phyloP scores from a whole-genome alignment of 768 basidiomycete genomes.

The Xerocomellus chrysenteron region DNA sequence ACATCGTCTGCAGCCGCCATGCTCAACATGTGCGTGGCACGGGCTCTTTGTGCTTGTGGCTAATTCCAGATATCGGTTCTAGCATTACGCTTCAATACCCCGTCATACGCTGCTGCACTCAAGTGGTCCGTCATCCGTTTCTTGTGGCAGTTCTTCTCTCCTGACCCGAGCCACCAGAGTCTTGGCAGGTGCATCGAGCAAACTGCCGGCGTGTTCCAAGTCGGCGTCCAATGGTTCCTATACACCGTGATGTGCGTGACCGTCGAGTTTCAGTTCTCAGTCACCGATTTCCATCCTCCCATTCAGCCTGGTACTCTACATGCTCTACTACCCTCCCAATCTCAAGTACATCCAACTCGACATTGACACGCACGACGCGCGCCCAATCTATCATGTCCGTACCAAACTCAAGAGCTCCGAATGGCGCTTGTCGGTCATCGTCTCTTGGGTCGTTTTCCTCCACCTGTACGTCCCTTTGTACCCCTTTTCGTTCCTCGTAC shows the following conservation, averaged over 20 bases:
- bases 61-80: not conserved
- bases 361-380: slow-evolving; percentile 42
- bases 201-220: slow-evolving; percentile 79
- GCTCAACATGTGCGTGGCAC: slow-evolving; percentile 68
- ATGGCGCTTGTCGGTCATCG: slow-evolving; percentile 76
- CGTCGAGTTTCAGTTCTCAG: not conserved
- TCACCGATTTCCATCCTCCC: not conserved
- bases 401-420: slow-evolving; percentile 55
- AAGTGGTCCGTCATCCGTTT: slow-evolving; percentile 53
- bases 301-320: slow-evolving; percentile 79
- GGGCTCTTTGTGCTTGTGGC: not conserved
- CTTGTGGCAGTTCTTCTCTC: not conserved
- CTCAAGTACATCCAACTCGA: slow-evolving; percentile 64
- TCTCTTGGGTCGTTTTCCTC: slow-evolving; percentile 66
- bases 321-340: slow-evolving; percentile 86
- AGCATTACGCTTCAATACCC: slow-evolving; percentile 86
- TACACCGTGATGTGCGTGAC: slow-evolving; percentile 80
- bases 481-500: not conserved
- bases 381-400: slow-evolving; percentile 43
- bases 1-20: slow-evolving; percentile 80
- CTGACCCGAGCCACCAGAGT: slow-evolving; percentile 43
- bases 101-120: slow-evolving; percentile 75
- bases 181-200: slow-evolving; percentile 73
- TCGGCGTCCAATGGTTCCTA: slow-evolving; percentile 78
- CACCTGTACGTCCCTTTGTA: slow-evolving; percentile 63